Conservation (phyloP, 2,329 filamentous ascomycete species). For the Neonectria faginata region DNA sequence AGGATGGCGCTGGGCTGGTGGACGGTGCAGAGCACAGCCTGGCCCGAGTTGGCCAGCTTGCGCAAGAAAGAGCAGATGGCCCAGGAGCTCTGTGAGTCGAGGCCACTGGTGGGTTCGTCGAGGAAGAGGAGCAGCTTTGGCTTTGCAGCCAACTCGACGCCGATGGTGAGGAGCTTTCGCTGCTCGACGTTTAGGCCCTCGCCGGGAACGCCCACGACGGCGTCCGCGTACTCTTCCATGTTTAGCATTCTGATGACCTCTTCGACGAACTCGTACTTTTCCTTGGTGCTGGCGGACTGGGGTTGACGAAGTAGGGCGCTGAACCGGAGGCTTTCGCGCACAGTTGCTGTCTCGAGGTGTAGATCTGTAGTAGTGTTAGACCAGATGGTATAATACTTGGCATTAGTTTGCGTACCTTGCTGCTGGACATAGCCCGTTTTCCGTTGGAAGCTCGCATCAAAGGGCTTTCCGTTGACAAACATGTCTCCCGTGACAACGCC, state of each 20-base stretch:
- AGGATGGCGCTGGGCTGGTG: slow-evolving; percentile 66
- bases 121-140: slow-evolving; percentile 71
- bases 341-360: slow-evolving; percentile 66
- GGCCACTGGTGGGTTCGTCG: slow-evolving; percentile 70
- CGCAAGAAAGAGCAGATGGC: slow-evolving; percentile 72
- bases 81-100: slow-evolving; percentile 74
- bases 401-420: slow-evolving; percentile 57
- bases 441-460: slow-evolving; percentile 70
- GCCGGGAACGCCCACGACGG: slow-evolving; percentile 72
- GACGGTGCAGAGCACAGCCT: slow-evolving; percentile 66
- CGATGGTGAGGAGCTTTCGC: slow-evolving; percentile 71
- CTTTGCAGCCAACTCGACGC: slow-evolving; percentile 68
- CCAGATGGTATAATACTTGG: slow-evolving; percentile 13
- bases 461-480: slow-evolving; percentile 70
- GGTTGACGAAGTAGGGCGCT: slow-evolving; percentile 70
- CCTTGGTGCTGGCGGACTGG: slow-evolving; percentile 61
- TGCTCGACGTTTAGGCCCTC: slow-evolving; percentile 72
- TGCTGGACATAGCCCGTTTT: slow-evolving; percentile 77
- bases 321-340: slow-evolving; percentile 66
- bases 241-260: slow-evolving; percentile 74
- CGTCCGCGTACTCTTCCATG: slow-evolving; percentile 75
- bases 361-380: slow-evolving; percentile 56
- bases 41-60: slow-evolving; percentile 67
- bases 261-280: slow-evolving; percentile 73
- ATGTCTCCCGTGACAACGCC: slow-evolving; percentile 75